phyloP scores from a whole-genome alignment of 2,329 filamentous ascomycete species.

The Colletotrichum sansevieriae region DNA sequence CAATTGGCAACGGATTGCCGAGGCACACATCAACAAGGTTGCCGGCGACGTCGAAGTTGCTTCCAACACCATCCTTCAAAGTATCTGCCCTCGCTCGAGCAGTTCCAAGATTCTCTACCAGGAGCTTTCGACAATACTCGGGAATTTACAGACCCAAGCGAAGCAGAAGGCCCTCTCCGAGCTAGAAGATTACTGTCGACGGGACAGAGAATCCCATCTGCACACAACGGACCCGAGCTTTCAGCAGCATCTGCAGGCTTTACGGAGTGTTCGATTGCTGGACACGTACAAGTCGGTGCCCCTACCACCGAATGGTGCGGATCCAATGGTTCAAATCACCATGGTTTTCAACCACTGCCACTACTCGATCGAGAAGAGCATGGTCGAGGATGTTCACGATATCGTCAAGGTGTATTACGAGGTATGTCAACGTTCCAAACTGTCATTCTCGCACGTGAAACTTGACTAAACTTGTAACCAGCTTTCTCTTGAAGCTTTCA shows the following conservation, averaged over 20 bases:
- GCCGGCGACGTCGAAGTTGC: slow-evolving; percentile 40
- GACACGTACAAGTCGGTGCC: slow-evolving; percentile 29
- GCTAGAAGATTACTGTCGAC: slow-evolving; percentile 27
- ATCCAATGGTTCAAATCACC: background rate
- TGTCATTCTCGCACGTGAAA: no score
- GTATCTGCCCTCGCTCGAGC: slow-evolving; percentile 36
- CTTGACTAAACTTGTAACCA: background rate
- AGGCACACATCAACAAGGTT: slow-evolving; percentile 45
- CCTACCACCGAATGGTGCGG: background rate
- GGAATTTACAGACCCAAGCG: slow-evolving; percentile 14
- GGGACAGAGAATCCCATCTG: slow-evolving; percentile 40
- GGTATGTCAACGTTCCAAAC: no score
- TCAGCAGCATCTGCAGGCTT: slow-evolving; percentile 41
- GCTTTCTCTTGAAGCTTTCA: slow-evolving; percentile 45
- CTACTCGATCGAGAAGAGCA: slow-evolving; percentile 46
- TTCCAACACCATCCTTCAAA: slow-evolving; percentile 39
- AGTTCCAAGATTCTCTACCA: slow-evolving; percentile 39
- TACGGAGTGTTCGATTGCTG: slow-evolving; percentile 44
- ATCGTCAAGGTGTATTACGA: no score
- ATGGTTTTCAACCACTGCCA: slow-evolving; percentile 42
- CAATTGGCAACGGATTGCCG: slow-evolving; percentile 49
- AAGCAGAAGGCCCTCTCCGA: slow-evolving; percentile 16
- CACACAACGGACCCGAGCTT: slow-evolving; percentile 47
- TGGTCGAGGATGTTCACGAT: slow-evolving; percentile 50
- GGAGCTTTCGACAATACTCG: slow-evolving; percentile 30